These are phyloP conservation scores for Dillenia turbinata DNA, from an alignment of 164 flowering plant genomes.

Conservation along the genomic window DNA sequence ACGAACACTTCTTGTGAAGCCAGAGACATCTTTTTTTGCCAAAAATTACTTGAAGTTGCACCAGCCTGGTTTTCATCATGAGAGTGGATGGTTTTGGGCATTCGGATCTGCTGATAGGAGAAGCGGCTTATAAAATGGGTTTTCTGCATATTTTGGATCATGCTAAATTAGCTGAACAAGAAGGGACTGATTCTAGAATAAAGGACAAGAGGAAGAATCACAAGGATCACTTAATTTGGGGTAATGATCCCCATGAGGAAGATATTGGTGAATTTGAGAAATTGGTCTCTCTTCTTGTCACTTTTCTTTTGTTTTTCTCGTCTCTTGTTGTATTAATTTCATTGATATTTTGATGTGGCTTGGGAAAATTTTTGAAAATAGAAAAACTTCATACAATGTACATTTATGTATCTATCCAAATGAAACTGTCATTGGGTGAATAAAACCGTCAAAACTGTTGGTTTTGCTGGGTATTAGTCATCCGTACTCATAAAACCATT, in stretches of 20 bases:
- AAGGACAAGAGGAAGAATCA: constrained; percentile 10
- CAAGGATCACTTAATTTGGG: constrained; percentile 34
- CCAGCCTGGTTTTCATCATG: constrained; percentile 46
- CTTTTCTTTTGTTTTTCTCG: constrained; percentile 11
- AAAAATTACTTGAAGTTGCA: constrained; percentile 60
- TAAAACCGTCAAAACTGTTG: too few relatives aligned
- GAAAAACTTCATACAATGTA: too few relatives aligned
- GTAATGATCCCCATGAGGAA: constrained; percentile 22
- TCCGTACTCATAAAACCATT: too few relatives aligned
- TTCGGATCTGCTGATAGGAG: constrained; percentile 52
- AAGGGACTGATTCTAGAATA: not conserved
- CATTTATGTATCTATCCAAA: too few relatives aligned
- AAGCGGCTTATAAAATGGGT: constrained; percentile 35
- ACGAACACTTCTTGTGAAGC: constrained; percentile 41
- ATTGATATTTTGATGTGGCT: not conserved
- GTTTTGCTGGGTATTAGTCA: too few relatives aligned
- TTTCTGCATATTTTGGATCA: constrained; percentile 54
- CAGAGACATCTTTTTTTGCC: constrained; percentile 49
- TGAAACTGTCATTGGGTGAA: too few relatives aligned
- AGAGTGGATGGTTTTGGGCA: constrained; percentile 60
- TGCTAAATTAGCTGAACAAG: constrained; percentile 26
- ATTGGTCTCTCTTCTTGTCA: constrained; percentile 17
- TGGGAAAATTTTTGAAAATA: too few relatives aligned
- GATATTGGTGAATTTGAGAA: constrained; percentile 11
- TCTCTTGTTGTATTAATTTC: constrained; percentile 4